Base-by-base conservation (phyloP, 2,329 filamentous ascomycete genomes). In the Reticulascus tulasneorum region DNA sequence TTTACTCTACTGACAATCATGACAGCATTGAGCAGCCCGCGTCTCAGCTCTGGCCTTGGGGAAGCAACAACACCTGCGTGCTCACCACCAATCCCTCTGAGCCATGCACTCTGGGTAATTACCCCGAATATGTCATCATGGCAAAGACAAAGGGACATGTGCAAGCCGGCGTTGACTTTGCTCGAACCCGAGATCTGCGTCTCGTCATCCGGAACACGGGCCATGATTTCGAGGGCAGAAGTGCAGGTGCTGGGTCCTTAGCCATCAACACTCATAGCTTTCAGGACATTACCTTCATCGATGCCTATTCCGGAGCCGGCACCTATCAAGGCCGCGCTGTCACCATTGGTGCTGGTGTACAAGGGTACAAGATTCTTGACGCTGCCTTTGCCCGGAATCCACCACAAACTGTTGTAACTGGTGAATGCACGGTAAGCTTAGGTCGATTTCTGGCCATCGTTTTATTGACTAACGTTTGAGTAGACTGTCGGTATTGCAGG, bases 161-260 rank as follows among this genome's bases (percentile, higher is more conserved):
- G 23, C 52, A 58, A 27, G 53, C 55, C 7, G 55, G 57, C 12
- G 43, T 64, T 35, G 47, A 54, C 33, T 64, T 52, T 29, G 48
- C 50, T 5, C 40, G 37, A 2, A 32, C 40, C 6, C 32, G 71
- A 44, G 73, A 72, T 45, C 58, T 79, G 28, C 67, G 75, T 3
- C 47, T 79, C 0, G 58, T 77, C 20, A 65, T 79, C 41, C 66
- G 70, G 40, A 77, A 77, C 45, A 78, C 74, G 0, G 75, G 74
- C 3, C 75, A 79, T 48, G 73, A 77, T 46, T 71, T 67, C 42
- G 60, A 71, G 19, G 82, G 79, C 21, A 74, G 75, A 19, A 79
- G 74, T 0, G 78, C 77, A 0, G 82, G 80, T n/a, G 71, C 69
- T 16, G 79, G 79, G 2, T 64, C 72, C 1, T 52, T 80, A 4